Conservation (phyloP, 805 yeast species). For the Aciculoconidium aculeatum region DNA sequence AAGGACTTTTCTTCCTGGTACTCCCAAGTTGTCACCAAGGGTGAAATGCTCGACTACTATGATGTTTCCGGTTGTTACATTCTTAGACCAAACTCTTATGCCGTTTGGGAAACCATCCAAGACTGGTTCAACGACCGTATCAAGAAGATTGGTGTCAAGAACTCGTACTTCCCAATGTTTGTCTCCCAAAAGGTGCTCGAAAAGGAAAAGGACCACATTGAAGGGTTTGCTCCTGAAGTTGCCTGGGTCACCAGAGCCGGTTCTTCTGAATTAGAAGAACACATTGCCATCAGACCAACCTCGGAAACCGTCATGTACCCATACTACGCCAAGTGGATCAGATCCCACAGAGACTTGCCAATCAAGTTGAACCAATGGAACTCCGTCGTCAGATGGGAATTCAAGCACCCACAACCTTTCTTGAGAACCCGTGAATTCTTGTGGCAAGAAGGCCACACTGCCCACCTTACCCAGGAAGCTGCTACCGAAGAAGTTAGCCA, state of each 20-base stretch:
- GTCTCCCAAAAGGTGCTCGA: conserved; percentile 90
- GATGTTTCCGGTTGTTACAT: conserved; percentile 99
- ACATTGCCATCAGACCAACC: conserved; percentile 98
- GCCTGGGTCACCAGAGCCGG: conserved; percentile 99
- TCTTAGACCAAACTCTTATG: conserved; percentile 90
- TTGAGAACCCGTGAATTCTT: conserved; percentile 97
- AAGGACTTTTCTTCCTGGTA: conserved; percentile 96
- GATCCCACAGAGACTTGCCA: conserved; percentile 97
- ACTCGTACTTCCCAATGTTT: conserved; percentile 98
- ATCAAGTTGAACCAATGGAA: conserved; percentile 98
- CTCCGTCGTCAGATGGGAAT: conserved; percentile 99
- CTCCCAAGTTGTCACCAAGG: conserved; percentile 91
- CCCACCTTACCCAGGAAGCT: conserved; percentile 77
- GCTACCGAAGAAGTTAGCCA: conserved; percentile 80
- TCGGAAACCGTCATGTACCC: conserved; percentile 99
- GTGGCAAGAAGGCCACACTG: conserved; percentile 99
- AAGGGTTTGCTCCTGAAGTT: conserved; percentile 99
- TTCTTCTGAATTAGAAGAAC: conserved; percentile 88
- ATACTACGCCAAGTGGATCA: conserved; percentile 97
- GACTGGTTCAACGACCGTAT: conserved; percentile 75
- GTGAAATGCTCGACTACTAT: conserved; percentile 97
- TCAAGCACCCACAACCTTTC: conserved; percentile 99
- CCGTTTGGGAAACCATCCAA: conserved; percentile 93
- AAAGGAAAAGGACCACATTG: conserved; percentile 96
- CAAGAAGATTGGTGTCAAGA: conserved; percentile 85